phyloP scores from a whole-genome alignment of 2,329 filamentous ascomycete genomes.

The Colletotrichum eremochloae region DNA sequence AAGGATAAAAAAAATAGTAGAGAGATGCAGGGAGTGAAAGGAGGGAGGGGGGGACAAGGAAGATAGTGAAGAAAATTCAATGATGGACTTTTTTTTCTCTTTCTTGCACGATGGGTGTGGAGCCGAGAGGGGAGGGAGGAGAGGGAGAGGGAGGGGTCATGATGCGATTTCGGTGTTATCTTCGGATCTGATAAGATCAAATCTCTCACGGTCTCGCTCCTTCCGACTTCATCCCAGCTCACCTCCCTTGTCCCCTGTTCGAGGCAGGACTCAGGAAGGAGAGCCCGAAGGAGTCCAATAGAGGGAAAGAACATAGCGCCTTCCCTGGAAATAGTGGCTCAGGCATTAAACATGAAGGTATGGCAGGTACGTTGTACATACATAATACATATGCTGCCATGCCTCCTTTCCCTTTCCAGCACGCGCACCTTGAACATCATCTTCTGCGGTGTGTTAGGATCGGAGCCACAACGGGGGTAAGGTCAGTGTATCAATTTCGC shows the following conservation, averaged over 20 bases:
- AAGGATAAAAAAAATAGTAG: too few species aligned
- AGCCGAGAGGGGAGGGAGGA: slow-evolving; percentile 7
- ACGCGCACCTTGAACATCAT: neutral
- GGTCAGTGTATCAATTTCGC: too few species aligned
- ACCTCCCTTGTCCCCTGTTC: neutral
- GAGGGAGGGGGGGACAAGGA: neutral
- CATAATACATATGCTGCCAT: neutral
- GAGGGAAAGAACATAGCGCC: neutral
- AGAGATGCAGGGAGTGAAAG: neutral
- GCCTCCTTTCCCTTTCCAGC: neutral
- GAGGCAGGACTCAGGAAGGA: too few species aligned
- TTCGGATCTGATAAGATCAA: slow-evolving; percentile 68
- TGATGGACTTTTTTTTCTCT: slow-evolving; percentile 12
- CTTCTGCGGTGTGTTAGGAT: too few species aligned
- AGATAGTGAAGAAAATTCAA: slow-evolving; percentile 14
- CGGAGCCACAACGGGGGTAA: too few species aligned
- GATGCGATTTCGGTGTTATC: slow-evolving; percentile 56
- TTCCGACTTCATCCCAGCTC: slow-evolving; percentile 5
- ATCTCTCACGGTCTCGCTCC: slow-evolving; percentile 16
- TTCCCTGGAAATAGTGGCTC: neutral
- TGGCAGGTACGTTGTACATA: neutral
- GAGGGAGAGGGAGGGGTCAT: slow-evolving; percentile 18
- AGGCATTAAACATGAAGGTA: neutral
- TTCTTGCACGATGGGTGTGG: slow-evolving; percentile 30
- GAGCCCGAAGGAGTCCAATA: neutral